These are phyloP conservation scores for Lachancea quebecensis DNA, from an alignment of 805 yeast genomes.

Conservation along the genomic window DNA sequence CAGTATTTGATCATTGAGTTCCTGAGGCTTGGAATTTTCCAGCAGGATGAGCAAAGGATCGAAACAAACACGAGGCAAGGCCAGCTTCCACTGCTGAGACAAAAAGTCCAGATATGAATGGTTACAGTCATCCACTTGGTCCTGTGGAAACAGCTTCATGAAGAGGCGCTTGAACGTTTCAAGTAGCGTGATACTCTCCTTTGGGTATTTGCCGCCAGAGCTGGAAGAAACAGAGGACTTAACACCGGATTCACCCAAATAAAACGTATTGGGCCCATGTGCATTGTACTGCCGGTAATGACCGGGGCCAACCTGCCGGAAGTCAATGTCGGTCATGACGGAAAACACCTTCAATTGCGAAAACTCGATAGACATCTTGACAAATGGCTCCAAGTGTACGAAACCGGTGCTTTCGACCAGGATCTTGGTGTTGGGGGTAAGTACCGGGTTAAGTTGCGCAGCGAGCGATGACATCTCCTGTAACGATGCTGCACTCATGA, in stretches of 20 bases:
- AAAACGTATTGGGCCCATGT: conserved; percentile 39
- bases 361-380: conserved; percentile 38
- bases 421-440: conserved; percentile 43
- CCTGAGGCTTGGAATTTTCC: conserved; percentile 58
- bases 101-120: conserved; percentile 41
- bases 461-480: conserved; percentile 45
- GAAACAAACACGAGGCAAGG: conserved; percentile 70
- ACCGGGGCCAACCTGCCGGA: conserved; percentile 35
- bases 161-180: conserved; percentile 29
- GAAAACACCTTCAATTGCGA: conserved; percentile 41
- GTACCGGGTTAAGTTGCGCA: conserved; percentile 32
- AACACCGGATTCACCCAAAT: conserved; percentile 34
- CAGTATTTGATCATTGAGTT: conserved; percentile 57
- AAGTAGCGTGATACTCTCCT: conserved; percentile 16
- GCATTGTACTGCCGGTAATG: conserved; percentile 32
- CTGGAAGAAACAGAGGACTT: conserved; percentile 9
- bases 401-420: conserved; percentile 66
- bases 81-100: conserved; percentile 79
- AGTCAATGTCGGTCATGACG: conserved; percentile 57
- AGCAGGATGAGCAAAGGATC: conserved; percentile 70
- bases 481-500: conserved; percentile 42
- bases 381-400: conserved; percentile 65
- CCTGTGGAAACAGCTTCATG: conserved; percentile 27
- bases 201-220: conserved; percentile 16
- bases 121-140: conserved; percentile 35